Base-by-base conservation (phyloP, 2,329 filamentous ascomycete species). In the Ciborinia camelliae region DNA sequence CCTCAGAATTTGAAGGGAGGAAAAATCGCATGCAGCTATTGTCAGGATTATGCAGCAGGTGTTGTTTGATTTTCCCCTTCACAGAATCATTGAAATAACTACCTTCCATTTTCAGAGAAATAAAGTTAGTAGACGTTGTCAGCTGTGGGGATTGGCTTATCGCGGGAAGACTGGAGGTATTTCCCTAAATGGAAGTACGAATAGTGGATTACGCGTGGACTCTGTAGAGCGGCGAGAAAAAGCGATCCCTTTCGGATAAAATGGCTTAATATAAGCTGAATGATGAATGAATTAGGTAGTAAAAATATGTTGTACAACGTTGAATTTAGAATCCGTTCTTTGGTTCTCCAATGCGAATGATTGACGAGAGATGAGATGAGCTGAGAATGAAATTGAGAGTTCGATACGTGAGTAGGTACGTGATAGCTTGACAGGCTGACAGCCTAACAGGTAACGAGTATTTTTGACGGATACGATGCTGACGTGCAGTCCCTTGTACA, bases 301-400 rank as follows among this genome's bases (percentile, higher is more conserved):
- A 47, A 30, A 32, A 3, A 37, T 23, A 39, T 57, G 61, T 26
- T 54, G 41, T 57, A 37, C 18, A 57, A 57, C 51, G 51, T 63
- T 48, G 39, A 28, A 30, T 57, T 35, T 41, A 47, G 30, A 37
- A 26, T 47, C 30, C 12, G 28, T 39, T 55, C 39, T 15, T 50
- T 45, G 54, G 41, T 23, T n/a, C 6, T 43, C 1, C 53, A n/a
- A 15, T 14, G 15, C 20, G 9, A 43, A 15, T 32, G 54, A 4
- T 32, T 63, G n/a, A 60, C n/a, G 37, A 41, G 41, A 28, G 30
- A n/a, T n/a, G n/a, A 26, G n/a, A 57, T 58, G 61, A 55, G 61
- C 61, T 63, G 61, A 63, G n/a, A n/a, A n/a, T n/a, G n/a, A 32
- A 41, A 47, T 28, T 14, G 28, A 53, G 1, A 30, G 28, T n/a